phyloP scores from a whole-genome alignment of 768 basidiomycete genomes.

The Trametes coccinea region DNA sequence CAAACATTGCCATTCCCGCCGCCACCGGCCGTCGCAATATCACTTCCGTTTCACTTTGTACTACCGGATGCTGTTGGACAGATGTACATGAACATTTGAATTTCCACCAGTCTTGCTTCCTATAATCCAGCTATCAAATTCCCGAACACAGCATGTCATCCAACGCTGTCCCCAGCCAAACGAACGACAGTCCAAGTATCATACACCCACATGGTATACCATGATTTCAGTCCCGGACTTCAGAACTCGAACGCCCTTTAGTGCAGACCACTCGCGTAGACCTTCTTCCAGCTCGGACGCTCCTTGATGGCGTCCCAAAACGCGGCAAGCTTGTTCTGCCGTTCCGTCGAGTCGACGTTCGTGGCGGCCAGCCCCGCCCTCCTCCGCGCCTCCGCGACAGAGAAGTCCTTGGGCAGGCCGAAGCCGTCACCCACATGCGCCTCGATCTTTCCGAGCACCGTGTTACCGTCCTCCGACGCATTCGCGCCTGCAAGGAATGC shows the following conservation, averaged over 20 bases:
- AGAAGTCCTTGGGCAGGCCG: slow-evolving; percentile 44
- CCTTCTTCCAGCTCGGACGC: slow-evolving; percentile 70
- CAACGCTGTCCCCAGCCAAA: background rate
- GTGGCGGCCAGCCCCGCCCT: slow-evolving; percentile 29
- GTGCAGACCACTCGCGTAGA: slow-evolving; percentile 53
- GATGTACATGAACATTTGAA: too few relatives aligned
- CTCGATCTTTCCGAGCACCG: slow-evolving; percentile 53
- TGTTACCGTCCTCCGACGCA: slow-evolving; percentile 50
- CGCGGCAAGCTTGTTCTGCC: slow-evolving; percentile 54
- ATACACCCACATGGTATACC: slow-evolving; percentile 9
- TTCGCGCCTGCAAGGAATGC: slow-evolving; percentile 58
- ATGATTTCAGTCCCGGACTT: background rate
- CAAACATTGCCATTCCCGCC: too few relatives aligned
- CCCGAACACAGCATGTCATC: background rate
- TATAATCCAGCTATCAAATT: background rate
- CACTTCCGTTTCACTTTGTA: too few relatives aligned
- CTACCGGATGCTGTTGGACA: too few relatives aligned
- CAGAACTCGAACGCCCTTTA: slow-evolving; percentile 24
- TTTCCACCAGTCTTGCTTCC: too few relatives aligned
- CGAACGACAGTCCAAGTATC: background rate
- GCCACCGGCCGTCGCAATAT: too few relatives aligned
- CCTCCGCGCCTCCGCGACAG: slow-evolving; percentile 35
- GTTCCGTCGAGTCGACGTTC: slow-evolving; percentile 32
- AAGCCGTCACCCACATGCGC: slow-evolving; percentile 49
- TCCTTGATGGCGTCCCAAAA: slow-evolving; percentile 74